These are phyloP conservation scores for Blastobotrys serpentis DNA, from an alignment of 1,139 yeast species.

Conservation along the genomic window DNA sequence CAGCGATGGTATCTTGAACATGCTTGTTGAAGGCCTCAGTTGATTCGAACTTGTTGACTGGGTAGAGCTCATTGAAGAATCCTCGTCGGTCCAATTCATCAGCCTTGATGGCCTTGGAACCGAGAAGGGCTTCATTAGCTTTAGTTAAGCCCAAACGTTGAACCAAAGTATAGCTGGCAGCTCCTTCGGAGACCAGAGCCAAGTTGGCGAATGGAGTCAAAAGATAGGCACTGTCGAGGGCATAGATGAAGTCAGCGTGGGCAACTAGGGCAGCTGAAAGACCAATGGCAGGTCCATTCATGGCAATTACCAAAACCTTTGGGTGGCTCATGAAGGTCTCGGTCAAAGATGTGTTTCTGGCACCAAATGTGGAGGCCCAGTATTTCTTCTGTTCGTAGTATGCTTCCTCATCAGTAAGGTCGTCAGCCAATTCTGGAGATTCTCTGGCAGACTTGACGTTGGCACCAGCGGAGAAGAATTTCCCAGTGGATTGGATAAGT, in stretches of 20 bases:
- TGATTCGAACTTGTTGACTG: slow-evolving; percentile 45
- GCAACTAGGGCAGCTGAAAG: slow-evolving; percentile 71
- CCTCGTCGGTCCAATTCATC: slow-evolving; percentile 59
- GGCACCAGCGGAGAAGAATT: slow-evolving; percentile 86
- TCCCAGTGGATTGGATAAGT: slow-evolving; percentile 67
- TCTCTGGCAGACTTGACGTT: slow-evolving; percentile 49
- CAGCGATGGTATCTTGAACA: slow-evolving; percentile 46
- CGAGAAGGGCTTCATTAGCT: slow-evolving; percentile 70
- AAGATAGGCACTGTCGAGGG: slow-evolving; percentile 60
- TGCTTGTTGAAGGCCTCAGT: slow-evolving; percentile 64
- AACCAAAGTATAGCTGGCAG: slow-evolving; percentile 66
- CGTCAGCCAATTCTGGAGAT: slow-evolving; percentile 24
- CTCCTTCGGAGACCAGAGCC: slow-evolving; percentile 86
- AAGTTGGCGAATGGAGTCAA: slow-evolving; percentile 79
- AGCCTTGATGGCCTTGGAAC: slow-evolving; percentile 66
- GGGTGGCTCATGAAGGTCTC: slow-evolving; percentile 68
- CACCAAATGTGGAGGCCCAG: slow-evolving; percentile 45
- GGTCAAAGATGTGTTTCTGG: slow-evolving; percentile 70
- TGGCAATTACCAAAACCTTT: slow-evolving; percentile 69
- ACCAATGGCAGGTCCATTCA: slow-evolving; percentile 89
- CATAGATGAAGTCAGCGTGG: slow-evolving; percentile 74
- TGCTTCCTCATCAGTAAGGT: slow-evolving; percentile 32
- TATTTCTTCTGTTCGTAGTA: slow-evolving; percentile 22
- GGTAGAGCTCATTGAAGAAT: slow-evolving; percentile 58
- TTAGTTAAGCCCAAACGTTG: slow-evolving; percentile 70